These are phyloP conservation scores for Gossypium aridum DNA, from an alignment of 441 rosid species.

Conservation along the genomic window DNA sequence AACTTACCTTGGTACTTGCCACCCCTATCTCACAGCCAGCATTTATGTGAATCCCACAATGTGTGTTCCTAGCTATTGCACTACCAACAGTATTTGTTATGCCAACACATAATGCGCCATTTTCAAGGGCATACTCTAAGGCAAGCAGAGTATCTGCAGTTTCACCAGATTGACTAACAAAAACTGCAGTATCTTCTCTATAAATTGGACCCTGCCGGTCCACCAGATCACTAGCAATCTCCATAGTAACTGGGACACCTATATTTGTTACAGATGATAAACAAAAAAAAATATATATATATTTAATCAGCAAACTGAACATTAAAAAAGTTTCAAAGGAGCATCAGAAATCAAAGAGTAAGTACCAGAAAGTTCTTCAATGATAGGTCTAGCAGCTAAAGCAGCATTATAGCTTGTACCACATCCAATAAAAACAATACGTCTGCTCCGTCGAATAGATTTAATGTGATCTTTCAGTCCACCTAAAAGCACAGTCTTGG, in stretches of 20 bases:
- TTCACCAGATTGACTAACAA: conserved; percentile 99
- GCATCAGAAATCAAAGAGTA: conserved; percentile 8
- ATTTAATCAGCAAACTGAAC: conserved; percentile 6
- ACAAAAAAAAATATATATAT: neutral
- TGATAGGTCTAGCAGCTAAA: conserved; percentile 83
- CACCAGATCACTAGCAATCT: conserved; percentile 94
- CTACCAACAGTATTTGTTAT: conserved; percentile 95
- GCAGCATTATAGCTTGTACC: conserved; percentile 98
- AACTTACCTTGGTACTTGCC: conserved; percentile 82
- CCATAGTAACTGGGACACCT: conserved; percentile 96
- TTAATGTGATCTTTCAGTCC: conserved; percentile 94
- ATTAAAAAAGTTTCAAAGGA: neutral
- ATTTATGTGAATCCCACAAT: conserved; percentile 89
- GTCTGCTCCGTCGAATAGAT: conserved; percentile 79
- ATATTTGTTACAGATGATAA: conserved; percentile 6
- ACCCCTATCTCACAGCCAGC: conserved; percentile 97
- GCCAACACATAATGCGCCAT: conserved; percentile 96
- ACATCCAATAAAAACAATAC: conserved; percentile 86
- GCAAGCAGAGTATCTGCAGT: conserved; percentile 92
- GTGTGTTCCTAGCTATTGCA: conserved; percentile 87
- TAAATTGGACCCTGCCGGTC: conserved; percentile 93
- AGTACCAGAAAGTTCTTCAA: conserved; percentile 93
- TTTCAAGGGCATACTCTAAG: conserved; percentile 76
- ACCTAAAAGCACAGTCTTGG: conserved; percentile 80
- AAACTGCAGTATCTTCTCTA: conserved; percentile 94